phyloP scores from a whole-genome alignment of 768 basidiomycete genomes.

The Dioszegia aurantiaca region DNA sequence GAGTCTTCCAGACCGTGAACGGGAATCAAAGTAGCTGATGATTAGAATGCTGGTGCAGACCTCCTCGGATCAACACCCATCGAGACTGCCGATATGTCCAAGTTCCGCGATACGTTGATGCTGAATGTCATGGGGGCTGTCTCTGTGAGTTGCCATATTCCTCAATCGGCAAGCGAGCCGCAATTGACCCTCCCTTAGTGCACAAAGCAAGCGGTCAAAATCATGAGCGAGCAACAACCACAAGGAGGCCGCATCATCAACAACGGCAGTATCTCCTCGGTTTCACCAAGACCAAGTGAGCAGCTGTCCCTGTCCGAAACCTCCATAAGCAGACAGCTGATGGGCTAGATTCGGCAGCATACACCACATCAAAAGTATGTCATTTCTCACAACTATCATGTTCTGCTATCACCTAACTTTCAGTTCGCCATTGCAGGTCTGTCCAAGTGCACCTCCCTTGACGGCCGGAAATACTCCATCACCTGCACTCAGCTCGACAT shows the following conservation, averaged over 20 bases:
- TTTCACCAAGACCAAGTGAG: conserved; percentile 51
- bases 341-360: conserved; percentile 55
- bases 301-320: background rate
- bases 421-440: conserved; percentile 70
- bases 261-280: conserved; percentile 61
- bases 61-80: conserved; percentile 58
- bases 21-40: too few relatives aligned
- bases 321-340: background rate
- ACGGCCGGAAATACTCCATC: conserved; percentile 70
- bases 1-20: too few relatives aligned
- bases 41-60: conserved; percentile 71
- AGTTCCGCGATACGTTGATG: conserved; percentile 58
- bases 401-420: background rate
- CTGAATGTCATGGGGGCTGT: conserved; percentile 73
- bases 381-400: too few relatives aligned
- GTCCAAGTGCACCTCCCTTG: conserved; percentile 72
- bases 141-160: conserved; percentile 54
- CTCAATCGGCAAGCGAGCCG: background rate
- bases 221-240: conserved; percentile 72
- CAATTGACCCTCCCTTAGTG: conserved; percentile 52
- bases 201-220: conserved; percentile 67
- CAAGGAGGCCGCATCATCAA: conserved; percentile 80
- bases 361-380: conserved; percentile 65
- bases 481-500: conserved; percentile 80
- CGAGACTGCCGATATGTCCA: conserved; percentile 59